A percentile compares a stretch with the other conserved stretches of the same genome.
phyloP scores from a whole-genome alignment of 2,329 filamentous ascomycete species.

The Berkeleyomyces basicola region DNA sequence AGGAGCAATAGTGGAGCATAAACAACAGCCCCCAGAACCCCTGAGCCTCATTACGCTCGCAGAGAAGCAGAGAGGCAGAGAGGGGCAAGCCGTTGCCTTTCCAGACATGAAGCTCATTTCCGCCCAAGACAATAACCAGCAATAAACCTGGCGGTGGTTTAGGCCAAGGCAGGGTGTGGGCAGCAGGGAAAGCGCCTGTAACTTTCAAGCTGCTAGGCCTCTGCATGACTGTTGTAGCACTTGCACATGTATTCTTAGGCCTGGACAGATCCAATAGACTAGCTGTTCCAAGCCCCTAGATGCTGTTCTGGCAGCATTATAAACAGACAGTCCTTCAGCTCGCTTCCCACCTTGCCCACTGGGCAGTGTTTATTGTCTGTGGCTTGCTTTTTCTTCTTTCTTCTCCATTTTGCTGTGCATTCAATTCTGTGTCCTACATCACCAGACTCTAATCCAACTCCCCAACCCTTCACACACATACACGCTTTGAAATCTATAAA shows the following conservation, averaged over 20 bases:
- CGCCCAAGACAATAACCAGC: neutral
- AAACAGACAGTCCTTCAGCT: neutral
- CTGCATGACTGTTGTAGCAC: neutral
- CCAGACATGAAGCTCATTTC: neutral
- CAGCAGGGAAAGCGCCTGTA: neutral
- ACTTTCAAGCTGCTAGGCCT: neutral
- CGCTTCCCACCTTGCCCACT: neutral
- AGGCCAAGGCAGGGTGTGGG: neutral
- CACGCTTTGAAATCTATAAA: neutral
- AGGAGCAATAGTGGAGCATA: conserved; percentile 15
- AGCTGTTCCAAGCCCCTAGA: neutral
- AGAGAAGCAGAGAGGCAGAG: neutral
- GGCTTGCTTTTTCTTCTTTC: neutral
- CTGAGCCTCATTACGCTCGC: conserved; percentile 2
- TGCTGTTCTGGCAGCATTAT: neutral
- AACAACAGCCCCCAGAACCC: conserved; percentile 13
- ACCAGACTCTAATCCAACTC: neutral
- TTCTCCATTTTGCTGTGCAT: neutral
- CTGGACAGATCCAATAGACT: neutral
- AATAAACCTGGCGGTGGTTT: neutral
- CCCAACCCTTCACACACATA: neutral
- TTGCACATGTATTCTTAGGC: neutral
- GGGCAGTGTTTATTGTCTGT: neutral
- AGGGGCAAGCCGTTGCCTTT: neutral
- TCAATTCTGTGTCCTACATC: neutral